Conservation (phyloP, 805 yeast species). For the Kuraishia ogatae region DNA sequence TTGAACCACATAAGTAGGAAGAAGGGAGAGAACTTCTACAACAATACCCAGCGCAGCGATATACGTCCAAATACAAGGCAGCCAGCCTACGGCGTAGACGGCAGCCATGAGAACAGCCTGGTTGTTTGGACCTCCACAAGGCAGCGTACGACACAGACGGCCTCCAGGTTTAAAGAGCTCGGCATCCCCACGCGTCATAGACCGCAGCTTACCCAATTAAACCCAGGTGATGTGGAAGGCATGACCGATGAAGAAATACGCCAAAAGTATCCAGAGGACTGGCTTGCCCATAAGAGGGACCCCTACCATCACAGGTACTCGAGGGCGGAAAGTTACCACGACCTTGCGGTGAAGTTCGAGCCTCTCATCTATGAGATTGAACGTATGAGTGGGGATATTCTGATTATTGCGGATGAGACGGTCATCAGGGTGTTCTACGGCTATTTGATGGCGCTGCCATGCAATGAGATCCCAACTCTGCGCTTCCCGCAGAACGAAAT, state of each 20-base stretch:
- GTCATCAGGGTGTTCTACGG: constrained; percentile 87
- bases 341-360: constrained; percentile 88
- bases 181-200: constrained; percentile 67
- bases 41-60: constrained; percentile 5
- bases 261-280: constrained; percentile 59
- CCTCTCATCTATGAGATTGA: constrained; percentile 92
- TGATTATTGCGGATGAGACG: constrained; percentile 90
- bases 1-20: constrained; percentile 18
- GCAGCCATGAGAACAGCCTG: constrained; percentile 50
- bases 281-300: constrained; percentile 53
- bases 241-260: constrained; percentile 53
- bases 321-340: constrained; percentile 93
- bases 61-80: constrained; percentile 16
- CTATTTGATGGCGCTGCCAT: constrained; percentile 86
- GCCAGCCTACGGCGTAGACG: constrained; percentile 39
- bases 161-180: constrained; percentile 51
- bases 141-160: constrained; percentile 73
- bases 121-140: constrained; percentile 96
- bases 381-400: constrained; percentile 76
- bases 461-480: constrained; percentile 75
- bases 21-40: constrained; percentile 24
- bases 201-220: constrained; percentile 76
- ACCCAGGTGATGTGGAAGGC: constrained; percentile 82
- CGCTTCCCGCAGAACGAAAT: constrained; percentile 75
- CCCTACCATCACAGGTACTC: constrained; percentile 93